Conservation (phyloP, 2,329 filamentous ascomycete species). For the Fusarium scirpi region DNA sequence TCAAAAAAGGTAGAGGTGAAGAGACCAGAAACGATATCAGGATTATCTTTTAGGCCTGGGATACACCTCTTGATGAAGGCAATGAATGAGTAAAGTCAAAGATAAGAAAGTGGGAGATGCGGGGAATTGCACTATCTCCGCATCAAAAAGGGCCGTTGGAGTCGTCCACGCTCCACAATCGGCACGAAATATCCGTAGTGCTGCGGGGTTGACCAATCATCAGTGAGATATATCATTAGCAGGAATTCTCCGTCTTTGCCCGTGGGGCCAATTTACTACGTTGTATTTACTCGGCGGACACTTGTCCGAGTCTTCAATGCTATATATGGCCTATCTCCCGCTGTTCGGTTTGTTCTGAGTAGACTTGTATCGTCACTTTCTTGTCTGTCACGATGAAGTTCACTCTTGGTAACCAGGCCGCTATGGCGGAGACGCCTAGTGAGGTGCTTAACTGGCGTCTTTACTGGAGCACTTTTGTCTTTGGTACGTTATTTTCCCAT, state of each 20-base stretch:
- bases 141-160: neutral
- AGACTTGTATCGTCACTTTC: neutral
- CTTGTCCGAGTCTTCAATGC: neutral
- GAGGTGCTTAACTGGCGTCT: constrained; percentile 28
- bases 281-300: neutral
- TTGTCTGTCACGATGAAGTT: constrained; percentile 22
- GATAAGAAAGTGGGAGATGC: neutral
- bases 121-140: constrained; percentile 5
- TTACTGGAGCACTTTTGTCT: constrained; percentile 30
- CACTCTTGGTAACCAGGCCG: constrained; percentile 21
- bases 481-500: neutral
- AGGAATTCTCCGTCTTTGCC: neutral
- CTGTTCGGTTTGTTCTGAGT: neutral
- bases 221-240: too few species aligned
- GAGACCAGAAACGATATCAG: too few species aligned
- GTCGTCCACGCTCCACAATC: constrained; percentile 9
- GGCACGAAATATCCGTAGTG: constrained; percentile 18
- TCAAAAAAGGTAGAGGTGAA: too few species aligned
- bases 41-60: too few species aligned
- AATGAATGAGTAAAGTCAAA: neutral
- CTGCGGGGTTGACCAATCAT: constrained; percentile 9
- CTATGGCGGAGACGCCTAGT: constrained; percentile 25
- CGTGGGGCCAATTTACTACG: neutral
- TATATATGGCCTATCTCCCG: neutral
- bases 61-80: neutral